Percentiles rank a stretch among this genome's conserved stretches.
Evolutionary conservation across 768 basidiomycete species (phyloP).

Genomic region (Phlegmacium glaucopus): DNA sequence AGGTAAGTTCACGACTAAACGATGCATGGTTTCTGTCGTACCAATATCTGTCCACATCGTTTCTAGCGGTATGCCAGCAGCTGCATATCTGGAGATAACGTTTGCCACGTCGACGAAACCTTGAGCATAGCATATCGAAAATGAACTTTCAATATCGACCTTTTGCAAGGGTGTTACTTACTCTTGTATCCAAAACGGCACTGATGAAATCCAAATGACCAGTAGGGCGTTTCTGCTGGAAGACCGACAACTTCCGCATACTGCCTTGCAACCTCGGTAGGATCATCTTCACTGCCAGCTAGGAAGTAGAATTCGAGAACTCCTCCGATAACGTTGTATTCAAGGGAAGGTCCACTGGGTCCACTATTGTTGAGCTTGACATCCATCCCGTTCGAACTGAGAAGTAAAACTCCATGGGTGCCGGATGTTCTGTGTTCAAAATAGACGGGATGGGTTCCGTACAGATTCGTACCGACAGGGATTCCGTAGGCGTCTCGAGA

Average conservation of each 20-base stretch:
- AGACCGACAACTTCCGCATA: slow-evolving; percentile 64
- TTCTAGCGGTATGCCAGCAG: slow-evolving; percentile 62
- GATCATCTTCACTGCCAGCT: slow-evolving; percentile 58
- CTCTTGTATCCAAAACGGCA: slow-evolving; percentile 68
- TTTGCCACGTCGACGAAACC: slow-evolving; percentile 61
- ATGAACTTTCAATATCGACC: not conserved
- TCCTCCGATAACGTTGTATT: slow-evolving; percentile 79
- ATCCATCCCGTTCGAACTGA: slow-evolving; percentile 83
- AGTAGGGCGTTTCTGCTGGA: slow-evolving; percentile 73
- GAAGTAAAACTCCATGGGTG: slow-evolving; percentile 67
- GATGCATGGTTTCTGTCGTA: slow-evolving; percentile 12
- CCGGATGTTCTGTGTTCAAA: slow-evolving; percentile 64
- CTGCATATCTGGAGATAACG: slow-evolving; percentile 60
- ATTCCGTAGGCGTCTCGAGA: slow-evolving; percentile 63
- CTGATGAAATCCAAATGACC: slow-evolving; percentile 72
- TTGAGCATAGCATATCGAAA: slow-evolving; percentile 17
- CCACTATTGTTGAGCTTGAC: slow-evolving; percentile 54
- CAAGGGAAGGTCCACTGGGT: slow-evolving; percentile 39
- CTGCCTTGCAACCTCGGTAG: slow-evolving; percentile 57
- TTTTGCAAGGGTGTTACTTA: slow-evolving; percentile 27
- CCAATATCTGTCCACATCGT: slow-evolving; percentile 83
- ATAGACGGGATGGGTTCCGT: slow-evolving; percentile 72
- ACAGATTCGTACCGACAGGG: slow-evolving; percentile 58
- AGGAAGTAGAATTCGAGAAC: slow-evolving; percentile 79
- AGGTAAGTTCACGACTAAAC: not conserved